phyloP scores from a whole-genome alignment of 768 basidiomycete species.

The Termitomyces sp. region DNA sequence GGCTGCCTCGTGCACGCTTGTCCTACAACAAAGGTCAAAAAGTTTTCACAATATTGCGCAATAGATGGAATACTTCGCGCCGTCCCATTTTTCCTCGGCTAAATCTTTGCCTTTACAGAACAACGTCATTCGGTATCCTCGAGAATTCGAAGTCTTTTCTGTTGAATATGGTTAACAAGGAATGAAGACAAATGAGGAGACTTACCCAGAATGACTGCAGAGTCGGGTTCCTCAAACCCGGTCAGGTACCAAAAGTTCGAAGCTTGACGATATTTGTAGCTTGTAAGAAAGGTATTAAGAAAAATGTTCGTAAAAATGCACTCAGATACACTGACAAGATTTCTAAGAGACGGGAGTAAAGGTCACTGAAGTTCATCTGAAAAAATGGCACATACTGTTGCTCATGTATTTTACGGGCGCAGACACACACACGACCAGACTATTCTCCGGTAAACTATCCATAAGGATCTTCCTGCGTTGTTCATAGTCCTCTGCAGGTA shows the following conservation, averaged over 20 bases:
- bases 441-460: slow-evolving; percentile 65
- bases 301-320: neutral
- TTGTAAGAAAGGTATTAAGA: slow-evolving; percentile 22
- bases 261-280: slow-evolving; percentile 92
- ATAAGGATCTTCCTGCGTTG: slow-evolving; percentile 62
- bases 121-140: slow-evolving; percentile 83
- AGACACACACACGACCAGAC: slow-evolving; percentile 71
- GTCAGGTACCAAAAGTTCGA: slow-evolving; percentile 96
- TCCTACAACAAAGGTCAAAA: slow-evolving; percentile 29
- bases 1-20: slow-evolving; percentile 60
- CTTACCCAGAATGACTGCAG: slow-evolving; percentile 80
- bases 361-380: slow-evolving; percentile 21
- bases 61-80: slow-evolving; percentile 48
- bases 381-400: slow-evolving; percentile 41
- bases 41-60: neutral
- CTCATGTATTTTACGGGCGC: slow-evolving; percentile 85
- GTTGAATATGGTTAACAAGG: slow-evolving; percentile 1
- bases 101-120: slow-evolving; percentile 76
- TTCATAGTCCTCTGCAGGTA: slow-evolving; percentile 75
- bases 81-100: slow-evolving; percentile 88
- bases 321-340: slow-evolving; percentile 64
- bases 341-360: slow-evolving; percentile 23
- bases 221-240: slow-evolving; percentile 90
- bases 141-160: slow-evolving; percentile 68
- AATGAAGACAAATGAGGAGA: neutral